phyloP scores from a whole-genome alignment of 768 basidiomycete genomes.

The Kwoniella shandongensis region DNA sequence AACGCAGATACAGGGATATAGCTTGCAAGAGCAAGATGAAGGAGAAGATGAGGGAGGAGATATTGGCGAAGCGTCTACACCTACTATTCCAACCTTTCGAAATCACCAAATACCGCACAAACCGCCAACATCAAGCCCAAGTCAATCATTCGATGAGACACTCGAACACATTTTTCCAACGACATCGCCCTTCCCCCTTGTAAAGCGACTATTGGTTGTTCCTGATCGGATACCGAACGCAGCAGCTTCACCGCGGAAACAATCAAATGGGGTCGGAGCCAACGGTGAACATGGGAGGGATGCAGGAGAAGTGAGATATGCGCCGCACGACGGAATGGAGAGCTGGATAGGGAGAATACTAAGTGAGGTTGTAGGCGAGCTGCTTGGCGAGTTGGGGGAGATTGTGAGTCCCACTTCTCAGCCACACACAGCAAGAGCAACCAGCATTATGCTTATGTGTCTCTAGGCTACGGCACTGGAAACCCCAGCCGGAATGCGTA shows the following conservation, averaged over 20 bases:
- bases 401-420: slow-evolving; percentile 63
- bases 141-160: slow-evolving; percentile 65
- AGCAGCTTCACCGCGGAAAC: slow-evolving; percentile 54
- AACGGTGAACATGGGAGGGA: slow-evolving; percentile 55
- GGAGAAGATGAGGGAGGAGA: slow-evolving; percentile 28
- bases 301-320: slow-evolving; percentile 62
- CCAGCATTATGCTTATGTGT: slow-evolving; percentile 17
- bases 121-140: slow-evolving; percentile 54
- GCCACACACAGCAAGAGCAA: not conserved
- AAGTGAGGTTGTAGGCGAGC: slow-evolving; percentile 82
- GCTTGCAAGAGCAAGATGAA: slow-evolving; percentile 21
- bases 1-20: slow-evolving; percentile 48
- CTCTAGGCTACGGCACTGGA: slow-evolving; percentile 74
- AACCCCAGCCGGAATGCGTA: slow-evolving; percentile 79
- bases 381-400: slow-evolving; percentile 79
- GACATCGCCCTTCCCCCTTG: slow-evolving; percentile 70
- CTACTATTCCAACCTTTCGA: slow-evolving; percentile 23
- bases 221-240: slow-evolving; percentile 23
- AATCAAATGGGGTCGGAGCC: not conserved
- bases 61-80: slow-evolving; percentile 27
- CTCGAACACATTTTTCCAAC: slow-evolving; percentile 68
- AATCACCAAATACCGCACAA: slow-evolving; percentile 1
- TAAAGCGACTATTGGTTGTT: slow-evolving; percentile 55
- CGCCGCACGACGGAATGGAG: slow-evolving; percentile 67
- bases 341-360: slow-evolving; percentile 83